Base-by-base conservation (phyloP, 2,329 filamentous ascomycete species). In the Catunica adiposa region DNA sequence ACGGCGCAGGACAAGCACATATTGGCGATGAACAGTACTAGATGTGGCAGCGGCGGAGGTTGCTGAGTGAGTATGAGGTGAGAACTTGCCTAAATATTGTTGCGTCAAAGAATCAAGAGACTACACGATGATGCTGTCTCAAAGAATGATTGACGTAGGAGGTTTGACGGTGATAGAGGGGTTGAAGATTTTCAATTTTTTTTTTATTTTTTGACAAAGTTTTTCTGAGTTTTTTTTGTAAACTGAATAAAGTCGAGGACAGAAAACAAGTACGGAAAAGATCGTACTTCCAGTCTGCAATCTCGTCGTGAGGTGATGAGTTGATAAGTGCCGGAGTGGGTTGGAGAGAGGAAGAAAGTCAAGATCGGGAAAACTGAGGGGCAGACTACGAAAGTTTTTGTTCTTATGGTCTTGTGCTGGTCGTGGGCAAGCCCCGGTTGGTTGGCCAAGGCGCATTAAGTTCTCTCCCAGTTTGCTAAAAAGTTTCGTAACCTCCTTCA, bases 161-260 rank as follows among this genome's bases (percentile, higher is more conserved):
- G 29, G 54, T 54, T 53, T 58, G 61, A 64, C 69, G 72, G 57
- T 48, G 40, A 71, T 71, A 66, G 65, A 61, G 67, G 68, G 70
- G 79, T 80, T 77, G 74, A 64, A 29, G 15, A 78, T 80, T 80
- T 80, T 80, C 79, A 74, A 68, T 65, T 70, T 69, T 68, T 69
- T 76, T 76, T 77, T 70, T 71, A 66, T 69, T 67, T 68, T 52
- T 52, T 14, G 69, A 68, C 66, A 66, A 47, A 54, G 53, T 53
- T 58, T 58, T 58, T 58, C 56, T 58, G 56, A 55, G 47, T 58
- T 58, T 58, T 58, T 57, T 58, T 58, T 55, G 47, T 58, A 55
- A 55, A 53, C 53, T 58, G 70, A 73, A 71, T 69, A 69, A 73
- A 72, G 29, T 71, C 70, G 73, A 76, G 76, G 73, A 75, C 75